phyloP scores from a whole-genome alignment of 768 basidiomycete genomes.

The Pleurotus platypus region DNA sequence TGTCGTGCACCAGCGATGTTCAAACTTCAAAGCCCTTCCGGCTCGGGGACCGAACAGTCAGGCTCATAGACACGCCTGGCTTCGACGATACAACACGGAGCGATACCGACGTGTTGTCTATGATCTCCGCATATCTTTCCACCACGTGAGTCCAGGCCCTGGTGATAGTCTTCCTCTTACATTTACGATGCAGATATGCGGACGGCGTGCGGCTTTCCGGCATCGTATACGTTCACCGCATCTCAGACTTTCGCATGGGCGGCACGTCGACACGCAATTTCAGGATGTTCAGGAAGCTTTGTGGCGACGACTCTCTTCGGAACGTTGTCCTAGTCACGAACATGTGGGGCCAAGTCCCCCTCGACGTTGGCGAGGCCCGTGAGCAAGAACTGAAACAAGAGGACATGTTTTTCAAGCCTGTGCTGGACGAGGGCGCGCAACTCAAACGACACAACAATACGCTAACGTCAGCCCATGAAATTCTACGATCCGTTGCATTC shows the following conservation, averaged over 20 bases:
- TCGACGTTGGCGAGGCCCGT: constrained; percentile 29
- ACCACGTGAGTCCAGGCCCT: constrained; percentile 14
- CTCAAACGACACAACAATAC: constrained; percentile 40
- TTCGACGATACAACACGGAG: constrained; percentile 31
- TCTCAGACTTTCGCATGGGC: constrained; percentile 46
- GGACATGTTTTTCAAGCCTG: constrained; percentile 49
- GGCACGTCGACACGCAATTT: constrained; percentile 41
- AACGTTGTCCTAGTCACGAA: constrained; percentile 48
- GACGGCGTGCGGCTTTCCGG: constrained; percentile 25
- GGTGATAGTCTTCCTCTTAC: background rate
- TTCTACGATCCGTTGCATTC: constrained; percentile 27
- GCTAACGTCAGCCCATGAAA: constrained; percentile 22
- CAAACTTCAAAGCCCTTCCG: constrained; percentile 20
- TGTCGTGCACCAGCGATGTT: constrained; percentile 35
- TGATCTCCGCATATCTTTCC: constrained; percentile 31
- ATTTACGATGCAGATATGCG: constrained; percentile 11
- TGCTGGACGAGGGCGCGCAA: constrained; percentile 44
- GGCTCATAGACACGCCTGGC: constrained; percentile 35
- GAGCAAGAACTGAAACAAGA: constrained; percentile 39
- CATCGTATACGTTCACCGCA: constrained; percentile 50
- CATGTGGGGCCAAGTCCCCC: constrained; percentile 39
- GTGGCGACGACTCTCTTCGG: constrained; percentile 38
- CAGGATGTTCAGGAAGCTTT: constrained; percentile 42
- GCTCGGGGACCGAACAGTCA: constrained; percentile 28
- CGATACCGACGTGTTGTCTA: constrained; percentile 33